phyloP scores from a whole-genome alignment of 2,329 filamentous ascomycete species.

The Ophiostoma australiae region DNA sequence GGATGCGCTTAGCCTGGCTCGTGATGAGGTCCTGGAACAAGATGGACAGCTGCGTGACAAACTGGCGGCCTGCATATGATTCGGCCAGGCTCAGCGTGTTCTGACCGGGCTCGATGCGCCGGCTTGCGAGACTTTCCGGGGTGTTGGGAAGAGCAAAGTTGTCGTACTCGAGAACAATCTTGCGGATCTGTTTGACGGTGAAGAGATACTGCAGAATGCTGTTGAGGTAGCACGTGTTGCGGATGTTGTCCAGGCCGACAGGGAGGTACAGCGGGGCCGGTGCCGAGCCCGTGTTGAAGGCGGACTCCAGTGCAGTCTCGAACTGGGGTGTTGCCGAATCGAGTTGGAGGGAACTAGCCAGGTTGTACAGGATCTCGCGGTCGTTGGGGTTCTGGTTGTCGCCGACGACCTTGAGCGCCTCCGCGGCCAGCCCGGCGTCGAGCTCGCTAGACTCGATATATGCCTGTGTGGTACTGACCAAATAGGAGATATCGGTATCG shows the following conservation, averaged over 20 bases:
- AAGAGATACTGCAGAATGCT: conserved; percentile 95
- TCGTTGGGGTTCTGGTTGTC: not conserved
- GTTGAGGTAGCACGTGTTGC: conserved; percentile 97
- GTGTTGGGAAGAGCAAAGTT: conserved; percentile 63
- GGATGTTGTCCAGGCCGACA: conserved; percentile 85
- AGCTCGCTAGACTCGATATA: not conserved
- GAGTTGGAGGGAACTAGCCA: not conserved
- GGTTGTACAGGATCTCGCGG: not conserved
- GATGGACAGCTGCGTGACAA: conserved; percentile 65
- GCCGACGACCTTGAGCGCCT: conserved; percentile 12
- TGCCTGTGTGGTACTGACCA: conserved; percentile 7
- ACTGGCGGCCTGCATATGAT: conserved; percentile 56
- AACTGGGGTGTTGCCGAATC: not conserved
- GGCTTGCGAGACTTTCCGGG: conserved; percentile 55
- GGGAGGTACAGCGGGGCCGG: conserved; percentile 54
- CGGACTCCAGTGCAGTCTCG: not conserved
- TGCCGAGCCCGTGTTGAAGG: conserved; percentile 2
- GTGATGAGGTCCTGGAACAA: conserved; percentile 68
- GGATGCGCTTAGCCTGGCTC: conserved; percentile 57
- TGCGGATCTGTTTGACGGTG: conserved; percentile 73
- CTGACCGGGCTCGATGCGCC: conserved; percentile 42
- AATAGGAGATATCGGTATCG: not conserved
- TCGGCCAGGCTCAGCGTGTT: conserved; percentile 27
- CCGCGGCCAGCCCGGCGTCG: not conserved
- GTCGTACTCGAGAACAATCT: conserved; percentile 74